Percentiles rank a stretch among this genome's conserved stretches.
Evolutionary conservation across 2,329 filamentous ascomycete species (phyloP).

Genomic region (Myriosclerotinia duriaeana): DNA sequence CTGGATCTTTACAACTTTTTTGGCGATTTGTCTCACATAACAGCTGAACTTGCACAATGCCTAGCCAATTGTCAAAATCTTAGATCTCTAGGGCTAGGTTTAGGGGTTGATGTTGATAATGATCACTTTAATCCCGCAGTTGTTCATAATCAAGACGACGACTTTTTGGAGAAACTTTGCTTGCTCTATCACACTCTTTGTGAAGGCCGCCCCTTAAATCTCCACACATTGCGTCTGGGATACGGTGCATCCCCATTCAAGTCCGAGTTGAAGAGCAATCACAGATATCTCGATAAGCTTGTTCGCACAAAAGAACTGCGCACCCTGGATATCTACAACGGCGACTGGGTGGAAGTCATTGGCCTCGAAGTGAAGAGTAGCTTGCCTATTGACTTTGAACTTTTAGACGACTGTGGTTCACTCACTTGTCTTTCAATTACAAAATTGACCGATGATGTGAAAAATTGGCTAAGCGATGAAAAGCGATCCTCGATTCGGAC

Average conservation of each 20-base stretch:
- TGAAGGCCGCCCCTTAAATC: background rate
- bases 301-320: background rate
- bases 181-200: background rate
- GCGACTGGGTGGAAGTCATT: background rate
- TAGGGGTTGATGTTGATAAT: background rate
- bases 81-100: background rate
- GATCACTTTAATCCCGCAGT: background rate
- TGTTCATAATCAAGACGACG: background rate
- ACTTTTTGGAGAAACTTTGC: background rate
- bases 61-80: background rate
- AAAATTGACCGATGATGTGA: background rate
- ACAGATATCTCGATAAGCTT: background rate
- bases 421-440: background rate
- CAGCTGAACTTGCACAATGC: background rate
- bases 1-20: background rate
- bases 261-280: background rate
- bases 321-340: background rate
- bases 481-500: background rate
- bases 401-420: background rate
- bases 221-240: background rate
- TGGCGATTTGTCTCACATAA: background rate
- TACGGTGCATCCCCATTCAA: background rate
- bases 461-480: background rate
- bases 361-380: background rate
- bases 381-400: background rate